Base-by-base conservation (phyloP, 169 alveolate species). In the Cystoisospora suis region DNA sequence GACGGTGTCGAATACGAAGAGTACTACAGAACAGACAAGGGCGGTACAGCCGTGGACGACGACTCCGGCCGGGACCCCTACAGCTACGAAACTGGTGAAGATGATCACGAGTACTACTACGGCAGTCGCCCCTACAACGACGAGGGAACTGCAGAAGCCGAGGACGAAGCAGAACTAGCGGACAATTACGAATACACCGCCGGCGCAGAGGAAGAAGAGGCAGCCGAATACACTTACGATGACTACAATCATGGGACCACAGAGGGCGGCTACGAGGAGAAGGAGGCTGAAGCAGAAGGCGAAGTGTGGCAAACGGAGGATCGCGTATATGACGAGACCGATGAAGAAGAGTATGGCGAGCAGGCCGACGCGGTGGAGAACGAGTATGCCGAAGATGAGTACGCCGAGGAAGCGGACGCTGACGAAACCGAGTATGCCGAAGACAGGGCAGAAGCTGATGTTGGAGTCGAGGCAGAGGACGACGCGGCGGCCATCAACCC, bases 151-250 rank as follows among this genome's bases (percentile, higher is more conserved):
- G 90, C 0, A n/a, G 90, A 38, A 15, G 86, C 17, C 34, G 90
- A 27, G 23, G 90, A 40, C 34, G 91, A 47, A 23, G 91, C 47
- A 36, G 90, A 29, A 85, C 83, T 15, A n/a, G 72, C 59, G 49
- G 61, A 59, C 61, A 70, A 20, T 17, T 15, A 40, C 9, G 61
- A 27, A 15, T 58, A 7, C 34, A 32, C 2, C 4, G 49, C 47
- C 34, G 89, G 44, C 56, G 89, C 29, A 59, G 80, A 4, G 45
- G 81, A 29, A 38, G 69, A 42, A 42, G 70, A 27, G 36, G 87
- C 34, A 5, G 87, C 29, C 5, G 87, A 79, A 32, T 29, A 7
- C 69, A 70, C 59, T 6, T 59, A 44, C 32, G 81, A 65, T 17
- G 65, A 23, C 7, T 12, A 15, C 32, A n/a, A 7, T 3, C 53